phyloP scores from a whole-genome alignment of 768 basidiomycete species.

The Pleurotus giganteus region DNA sequence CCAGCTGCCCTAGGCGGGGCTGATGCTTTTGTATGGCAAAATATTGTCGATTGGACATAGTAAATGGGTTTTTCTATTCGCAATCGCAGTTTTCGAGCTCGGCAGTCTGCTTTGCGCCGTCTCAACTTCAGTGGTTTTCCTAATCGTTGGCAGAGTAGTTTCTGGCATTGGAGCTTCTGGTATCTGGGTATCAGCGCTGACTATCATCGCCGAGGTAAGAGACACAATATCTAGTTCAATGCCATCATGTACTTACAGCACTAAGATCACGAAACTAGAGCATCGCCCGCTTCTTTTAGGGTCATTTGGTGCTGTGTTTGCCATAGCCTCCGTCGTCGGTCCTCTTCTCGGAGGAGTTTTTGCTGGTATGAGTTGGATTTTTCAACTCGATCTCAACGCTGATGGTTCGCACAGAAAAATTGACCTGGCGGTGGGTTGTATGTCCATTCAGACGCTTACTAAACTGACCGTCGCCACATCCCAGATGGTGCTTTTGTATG shows the following conservation, averaged over 20 bases:
- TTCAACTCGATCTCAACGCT: not conserved
- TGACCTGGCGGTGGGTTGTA: constrained; percentile 4
- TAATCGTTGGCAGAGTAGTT: constrained; percentile 15
- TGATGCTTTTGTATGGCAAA: not conserved
- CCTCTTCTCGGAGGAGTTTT: constrained; percentile 14
- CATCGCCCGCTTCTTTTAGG: constrained; percentile 10
- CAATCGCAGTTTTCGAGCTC: constrained; percentile 14
- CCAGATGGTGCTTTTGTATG: not conserved
- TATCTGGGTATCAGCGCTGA: constrained; percentile 12
- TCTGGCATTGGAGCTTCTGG: constrained; percentile 15
- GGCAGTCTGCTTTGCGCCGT: constrained; percentile 17
- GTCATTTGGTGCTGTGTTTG: constrained; percentile 11
- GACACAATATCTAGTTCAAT: not conserved
- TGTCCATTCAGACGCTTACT: not conserved
- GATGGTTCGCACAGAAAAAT: not conserved
- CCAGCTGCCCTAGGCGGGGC: not conserved
- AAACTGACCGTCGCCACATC: not conserved
- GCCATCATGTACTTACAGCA: not conserved
- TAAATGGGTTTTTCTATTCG: constrained; percentile 8
- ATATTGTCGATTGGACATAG: not conserved
- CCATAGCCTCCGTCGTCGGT: constrained; percentile 11
- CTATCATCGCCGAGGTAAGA: constrained; percentile 10
- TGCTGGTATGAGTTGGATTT: not conserved
- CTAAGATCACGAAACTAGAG: constrained; percentile 9
- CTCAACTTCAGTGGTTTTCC: constrained; percentile 10